These are phyloP conservation scores for Daldinia concentrica DNA, from an alignment of 495 filamentous ascomycete genomes.

Conservation along the genomic window DNA sequence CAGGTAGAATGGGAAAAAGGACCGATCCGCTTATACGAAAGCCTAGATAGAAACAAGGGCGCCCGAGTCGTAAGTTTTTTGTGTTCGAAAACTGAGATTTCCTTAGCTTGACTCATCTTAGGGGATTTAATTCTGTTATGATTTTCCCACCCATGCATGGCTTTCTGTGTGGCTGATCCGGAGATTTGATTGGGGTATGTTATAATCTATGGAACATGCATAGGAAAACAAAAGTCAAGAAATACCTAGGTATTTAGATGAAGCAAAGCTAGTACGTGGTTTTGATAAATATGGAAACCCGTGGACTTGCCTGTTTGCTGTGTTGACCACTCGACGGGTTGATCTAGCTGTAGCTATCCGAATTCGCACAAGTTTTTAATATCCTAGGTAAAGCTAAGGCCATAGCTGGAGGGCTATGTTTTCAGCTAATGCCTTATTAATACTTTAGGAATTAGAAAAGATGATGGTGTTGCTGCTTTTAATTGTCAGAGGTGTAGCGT, in stretches of 20 bases:
- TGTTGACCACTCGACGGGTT: neutral
- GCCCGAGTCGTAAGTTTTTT: neutral
- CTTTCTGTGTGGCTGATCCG: conserved; percentile 21
- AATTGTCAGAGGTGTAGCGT: conserved; percentile 13
- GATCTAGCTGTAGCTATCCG: neutral
- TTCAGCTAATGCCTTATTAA: neutral
- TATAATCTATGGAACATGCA: neutral
- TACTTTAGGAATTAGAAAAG: neutral
- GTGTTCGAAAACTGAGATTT: neutral
- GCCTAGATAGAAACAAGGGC: neutral
- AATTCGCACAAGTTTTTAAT: neutral
- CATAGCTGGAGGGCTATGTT: neutral
- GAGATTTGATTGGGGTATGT: conserved; percentile 35
- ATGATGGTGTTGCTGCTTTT: neutral
- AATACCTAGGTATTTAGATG: neutral
- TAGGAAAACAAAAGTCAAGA: neutral
- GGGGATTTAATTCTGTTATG: neutral
- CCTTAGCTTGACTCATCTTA: conserved; percentile 17
- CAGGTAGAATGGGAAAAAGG: neutral
- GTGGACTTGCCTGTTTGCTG: neutral
- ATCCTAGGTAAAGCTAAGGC: neutral
- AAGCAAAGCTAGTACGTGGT: neutral
- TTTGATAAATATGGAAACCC: neutral
- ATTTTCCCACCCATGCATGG: neutral
- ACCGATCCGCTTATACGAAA: neutral